These are phyloP conservation scores for Phanerodontia chrysosporium DNA, from an alignment of 768 basidiomycete genomes.

Conservation along the genomic window DNA sequence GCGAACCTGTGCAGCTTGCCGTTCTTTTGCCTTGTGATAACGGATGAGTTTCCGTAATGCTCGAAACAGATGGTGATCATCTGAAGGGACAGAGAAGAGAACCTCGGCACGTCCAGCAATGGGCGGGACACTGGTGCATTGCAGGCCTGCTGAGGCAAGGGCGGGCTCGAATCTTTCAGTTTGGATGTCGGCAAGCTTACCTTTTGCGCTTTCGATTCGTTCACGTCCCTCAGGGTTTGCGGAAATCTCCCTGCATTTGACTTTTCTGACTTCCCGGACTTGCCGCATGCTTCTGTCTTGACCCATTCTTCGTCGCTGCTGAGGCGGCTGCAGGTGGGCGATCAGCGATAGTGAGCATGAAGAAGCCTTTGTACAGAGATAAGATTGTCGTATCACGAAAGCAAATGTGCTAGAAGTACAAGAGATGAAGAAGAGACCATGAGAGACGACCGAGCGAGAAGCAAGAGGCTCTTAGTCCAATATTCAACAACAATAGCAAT, in stretches of 20 bases:
- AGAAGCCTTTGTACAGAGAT: neutral
- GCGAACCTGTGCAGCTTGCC: neutral
- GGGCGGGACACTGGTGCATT: no score
- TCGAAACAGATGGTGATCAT: no score
- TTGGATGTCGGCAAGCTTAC: no score
- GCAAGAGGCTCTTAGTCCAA: constrained; percentile 1
- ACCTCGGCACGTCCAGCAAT: no score
- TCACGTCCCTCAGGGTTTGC: no score
- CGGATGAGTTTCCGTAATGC: no score
- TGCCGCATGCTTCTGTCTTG: neutral
- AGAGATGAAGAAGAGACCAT: neutral
- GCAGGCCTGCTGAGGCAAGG: no score
- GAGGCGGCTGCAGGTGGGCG: neutral
- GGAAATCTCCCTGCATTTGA: neutral
- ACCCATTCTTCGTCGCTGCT: neutral
- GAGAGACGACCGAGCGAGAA: neutral
- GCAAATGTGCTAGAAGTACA: constrained; percentile 8
- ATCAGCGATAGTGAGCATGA: neutral
- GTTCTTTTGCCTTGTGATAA: neutral
- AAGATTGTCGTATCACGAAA: neutral
- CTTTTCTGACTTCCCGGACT: neutral
- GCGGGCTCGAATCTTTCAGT: no score
- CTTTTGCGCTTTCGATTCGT: no score
- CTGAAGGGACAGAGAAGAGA: no score
- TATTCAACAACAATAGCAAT: neutral